These are phyloP conservation scores for Davidsoniella eucalypti DNA, from an alignment of 2,329 filamentous ascomycete genomes.

Conservation along the genomic window DNA sequence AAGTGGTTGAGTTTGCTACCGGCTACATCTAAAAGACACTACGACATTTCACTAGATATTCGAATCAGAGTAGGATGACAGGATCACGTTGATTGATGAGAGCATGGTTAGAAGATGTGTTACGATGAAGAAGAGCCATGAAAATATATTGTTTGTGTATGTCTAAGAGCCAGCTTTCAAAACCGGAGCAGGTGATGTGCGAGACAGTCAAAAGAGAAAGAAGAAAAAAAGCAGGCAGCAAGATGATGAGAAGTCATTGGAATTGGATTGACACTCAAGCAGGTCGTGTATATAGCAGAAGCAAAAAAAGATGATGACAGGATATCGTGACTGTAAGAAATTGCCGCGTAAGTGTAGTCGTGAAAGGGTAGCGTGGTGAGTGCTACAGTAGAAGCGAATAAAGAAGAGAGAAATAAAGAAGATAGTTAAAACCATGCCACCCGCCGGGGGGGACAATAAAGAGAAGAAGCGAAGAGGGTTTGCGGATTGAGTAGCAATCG, in stretches of 20 bases:
- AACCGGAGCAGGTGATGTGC: too few species aligned
- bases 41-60: too few species aligned
- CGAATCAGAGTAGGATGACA: too few species aligned
- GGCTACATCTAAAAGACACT: background rate
- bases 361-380: conserved; percentile 2
- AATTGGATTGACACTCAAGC: background rate
- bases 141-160: too few species aligned
- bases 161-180: too few species aligned
- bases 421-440: conserved; percentile 4
- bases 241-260: background rate
- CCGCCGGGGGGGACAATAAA: conserved; percentile 10
- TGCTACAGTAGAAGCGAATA: conserved; percentile 2
- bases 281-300: background rate
- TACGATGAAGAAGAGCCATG: too few species aligned
- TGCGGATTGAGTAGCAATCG: background rate
- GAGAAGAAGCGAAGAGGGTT: conserved; percentile 5
- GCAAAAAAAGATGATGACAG: conserved; percentile 2
- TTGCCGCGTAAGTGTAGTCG: conserved; percentile 10
- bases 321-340: conserved; percentile 9
- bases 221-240: background rate
- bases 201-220: background rate
- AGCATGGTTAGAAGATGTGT: too few species aligned
- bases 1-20: conserved; percentile 3
- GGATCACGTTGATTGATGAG: too few species aligned
- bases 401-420: conserved; percentile 1